Evolutionary conservation across 345 rosid genomes (phyloP), one percentile per base, ranked within the genome.

Genomic region (Populus tremula): DNA sequence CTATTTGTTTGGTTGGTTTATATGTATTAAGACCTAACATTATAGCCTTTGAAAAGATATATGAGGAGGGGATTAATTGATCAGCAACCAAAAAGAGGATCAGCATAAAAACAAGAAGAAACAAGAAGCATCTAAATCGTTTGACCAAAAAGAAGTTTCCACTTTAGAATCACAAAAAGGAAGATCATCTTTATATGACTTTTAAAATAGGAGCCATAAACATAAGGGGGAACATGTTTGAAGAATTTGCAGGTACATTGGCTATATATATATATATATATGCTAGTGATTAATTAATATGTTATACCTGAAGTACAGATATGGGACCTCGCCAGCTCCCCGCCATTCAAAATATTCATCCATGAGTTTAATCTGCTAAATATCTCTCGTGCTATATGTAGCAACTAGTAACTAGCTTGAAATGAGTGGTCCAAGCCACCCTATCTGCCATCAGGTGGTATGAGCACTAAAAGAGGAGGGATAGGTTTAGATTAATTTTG

Each of bases 81-180:
- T 50, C 71, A 64, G 31, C 54, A 3, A 8, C 64, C 25, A 72
- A 50, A 71, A 71, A 64, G 50, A 49, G 66, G 38, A 71, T 45
- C 47, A 36, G 9, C 39, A 65, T 18, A 47, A 63, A 49, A 71
- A 71, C n/a, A 66, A 71, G 69, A 69, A 82, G 83, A 49, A 71
- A 71, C n/a, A 66, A 71, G 69, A 77, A 82, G 83, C 79, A 82
- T 78, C 73, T 79, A 82, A 4, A 86, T 82, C 81, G 81, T 78
- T 78, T 80, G 69, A 78, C 75, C 62, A 81, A 54, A 81, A 82
- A 68, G 81, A 78, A 25, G 69, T 76, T 27, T 66, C 43, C 21
- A n/a, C 83, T 76, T 82, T 68, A 66, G 77, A 76, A 85, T 82
- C 74, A 78, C 64, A 14, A 69, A 83, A 87, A 83, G 79, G 74